Percentiles rank a stretch among this genome's conserved stretches.
Evolutionary conservation across 2,329 filamentous ascomycete genomes (phyloP).

Genomic region (Ceratocystis lukuohia): DNA sequence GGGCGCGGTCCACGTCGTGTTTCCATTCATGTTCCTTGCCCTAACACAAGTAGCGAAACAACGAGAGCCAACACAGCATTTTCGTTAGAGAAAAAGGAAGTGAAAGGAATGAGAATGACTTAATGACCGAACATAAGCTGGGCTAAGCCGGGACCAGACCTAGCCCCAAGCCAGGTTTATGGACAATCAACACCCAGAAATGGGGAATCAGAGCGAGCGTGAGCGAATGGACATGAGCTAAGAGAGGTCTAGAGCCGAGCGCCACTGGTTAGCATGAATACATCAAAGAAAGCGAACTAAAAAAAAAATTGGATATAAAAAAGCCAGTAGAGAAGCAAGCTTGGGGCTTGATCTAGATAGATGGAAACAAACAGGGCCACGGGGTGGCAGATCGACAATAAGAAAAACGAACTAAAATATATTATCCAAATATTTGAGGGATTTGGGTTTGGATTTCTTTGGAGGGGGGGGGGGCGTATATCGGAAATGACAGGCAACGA

Average conservation of each 20-base stretch:
- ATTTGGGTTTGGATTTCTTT: not conserved
- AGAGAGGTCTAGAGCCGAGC: not conserved
- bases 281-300: not conserved
- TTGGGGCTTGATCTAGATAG: not conserved
- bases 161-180: not conserved
- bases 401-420: not conserved
- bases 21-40: not conserved
- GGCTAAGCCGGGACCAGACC: not conserved
- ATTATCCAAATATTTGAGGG: not conserved
- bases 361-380: not conserved
- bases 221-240: too few relatives aligned
- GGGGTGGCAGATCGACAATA: not conserved
- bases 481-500: not conserved
- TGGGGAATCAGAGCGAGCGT: not conserved
- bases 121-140: not conserved
- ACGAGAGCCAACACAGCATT: not conserved
- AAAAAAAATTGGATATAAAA: not conserved
- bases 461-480: not conserved
- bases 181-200: not conserved
- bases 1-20: not conserved
- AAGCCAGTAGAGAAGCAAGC: not conserved
- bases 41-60: conserved; percentile 5
- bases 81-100: not conserved
- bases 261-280: not conserved
- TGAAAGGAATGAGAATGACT: not conserved